Percentiles rank a stretch among this genome's conserved stretches.
Conservation (phyloP, 2,329 filamentous ascomycete genomes). For the Paracoccidioides lutzii region DNA sequence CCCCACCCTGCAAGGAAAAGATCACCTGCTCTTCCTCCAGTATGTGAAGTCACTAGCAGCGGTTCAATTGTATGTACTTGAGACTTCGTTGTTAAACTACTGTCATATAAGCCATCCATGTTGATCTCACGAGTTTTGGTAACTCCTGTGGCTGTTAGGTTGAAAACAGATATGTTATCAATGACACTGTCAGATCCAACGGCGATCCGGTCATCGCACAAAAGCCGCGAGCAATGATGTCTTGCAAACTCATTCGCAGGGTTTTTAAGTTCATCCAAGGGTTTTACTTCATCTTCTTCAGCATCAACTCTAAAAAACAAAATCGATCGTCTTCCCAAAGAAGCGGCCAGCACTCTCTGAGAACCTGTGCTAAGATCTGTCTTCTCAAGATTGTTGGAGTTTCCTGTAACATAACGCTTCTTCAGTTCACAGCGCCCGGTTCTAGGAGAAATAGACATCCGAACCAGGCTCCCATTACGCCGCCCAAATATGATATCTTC, state of each 20-base stretch:
- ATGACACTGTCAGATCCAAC: conserved; percentile 36
- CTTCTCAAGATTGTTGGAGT: conserved; percentile 33
- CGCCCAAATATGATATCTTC: conserved; percentile 44
- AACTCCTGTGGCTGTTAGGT: conserved; percentile 36
- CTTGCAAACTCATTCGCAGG: conserved; percentile 16
- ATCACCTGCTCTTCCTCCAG: conserved; percentile 28
- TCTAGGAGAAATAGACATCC: conserved; percentile 25
- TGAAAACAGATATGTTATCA: conserved; percentile 38
- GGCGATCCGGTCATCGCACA: conserved; percentile 39
- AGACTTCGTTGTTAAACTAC: conserved; percentile 14
- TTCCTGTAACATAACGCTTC: conserved; percentile 34
- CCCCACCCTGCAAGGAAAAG: conserved; percentile 49
- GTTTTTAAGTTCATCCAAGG: conserved; percentile 25
- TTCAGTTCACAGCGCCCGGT: conserved; percentile 19
- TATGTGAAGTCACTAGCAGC: conserved; percentile 16
- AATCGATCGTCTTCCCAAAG: conserved; percentile 37
- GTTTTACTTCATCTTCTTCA: conserved; percentile 21
- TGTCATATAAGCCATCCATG: conserved; percentile 24
- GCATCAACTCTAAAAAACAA: conserved; percentile 34
- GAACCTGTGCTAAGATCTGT: conserved; percentile 33
- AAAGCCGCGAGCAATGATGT: conserved; percentile 41
- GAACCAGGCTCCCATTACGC: conserved; percentile 40
- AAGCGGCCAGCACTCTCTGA: conserved; percentile 38
- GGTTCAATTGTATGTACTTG: conserved; percentile 27
- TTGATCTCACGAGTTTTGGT: conserved; percentile 23